Conservation (phyloP, 2,329 filamentous ascomycete species). For the Ascochyta koolunga region DNA sequence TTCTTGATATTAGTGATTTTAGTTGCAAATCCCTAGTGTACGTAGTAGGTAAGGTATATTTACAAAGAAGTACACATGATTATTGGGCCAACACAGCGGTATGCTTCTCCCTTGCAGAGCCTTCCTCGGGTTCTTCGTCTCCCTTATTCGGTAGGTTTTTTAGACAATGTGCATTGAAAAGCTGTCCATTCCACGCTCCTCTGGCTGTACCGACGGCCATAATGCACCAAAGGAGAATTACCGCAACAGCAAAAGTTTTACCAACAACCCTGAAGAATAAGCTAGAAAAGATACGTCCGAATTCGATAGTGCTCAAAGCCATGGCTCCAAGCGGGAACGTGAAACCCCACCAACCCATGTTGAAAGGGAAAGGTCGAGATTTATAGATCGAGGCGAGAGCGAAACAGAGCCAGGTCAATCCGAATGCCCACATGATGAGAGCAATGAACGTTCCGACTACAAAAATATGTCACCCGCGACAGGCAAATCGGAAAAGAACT, state of each 20-base stretch:
- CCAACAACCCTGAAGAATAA: conserved; percentile 63
- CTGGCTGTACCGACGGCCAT: conserved; percentile 58
- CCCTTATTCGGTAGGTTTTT: conserved; percentile 39
- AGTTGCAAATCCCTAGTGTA: not conserved
- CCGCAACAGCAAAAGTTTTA: conserved; percentile 59
- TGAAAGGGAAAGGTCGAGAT: conserved; percentile 60
- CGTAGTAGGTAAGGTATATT: not conserved
- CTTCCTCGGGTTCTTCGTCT: not conserved
- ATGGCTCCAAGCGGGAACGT: conserved; percentile 66
- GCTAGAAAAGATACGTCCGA: conserved; percentile 60
- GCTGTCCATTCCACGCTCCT: conserved; percentile 55
- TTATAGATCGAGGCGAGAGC: conserved; percentile 57
- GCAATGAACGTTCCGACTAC: conserved; percentile 61
- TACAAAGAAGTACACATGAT: not conserved
- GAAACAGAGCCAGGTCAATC: conserved; percentile 61
- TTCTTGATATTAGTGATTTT: not conserved
- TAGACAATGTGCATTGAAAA: conserved; percentile 63
- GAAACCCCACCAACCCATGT: conserved; percentile 69
- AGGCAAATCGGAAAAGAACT: conserved; percentile 45
- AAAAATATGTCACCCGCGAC: conserved; percentile 60
- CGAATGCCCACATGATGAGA: conserved; percentile 64
- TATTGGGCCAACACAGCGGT: not conserved
- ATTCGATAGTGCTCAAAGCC: conserved; percentile 55
- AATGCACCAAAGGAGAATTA: conserved; percentile 63
- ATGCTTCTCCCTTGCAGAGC: not conserved